Conservation (phyloP, 208 protist genomes). For the Trypanosoma theileri region DNA sequence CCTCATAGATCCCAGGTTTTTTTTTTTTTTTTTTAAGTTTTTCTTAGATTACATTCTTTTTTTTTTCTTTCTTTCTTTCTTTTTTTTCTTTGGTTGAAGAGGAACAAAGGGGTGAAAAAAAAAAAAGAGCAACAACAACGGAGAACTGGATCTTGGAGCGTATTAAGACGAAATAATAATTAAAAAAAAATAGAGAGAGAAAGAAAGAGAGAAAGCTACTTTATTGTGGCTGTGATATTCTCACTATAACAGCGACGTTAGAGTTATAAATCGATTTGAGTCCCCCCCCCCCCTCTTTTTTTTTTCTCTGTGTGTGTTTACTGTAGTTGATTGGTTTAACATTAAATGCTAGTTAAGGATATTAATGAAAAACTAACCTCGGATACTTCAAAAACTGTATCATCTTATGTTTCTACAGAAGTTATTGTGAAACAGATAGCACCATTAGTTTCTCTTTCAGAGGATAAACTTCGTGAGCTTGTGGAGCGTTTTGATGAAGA, state of each 20-base stretch:
- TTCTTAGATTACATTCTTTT: neutral
- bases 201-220: no score
- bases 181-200: no score
- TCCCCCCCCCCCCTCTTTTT: neutral
- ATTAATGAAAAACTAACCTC: neutral
- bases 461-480: constrained; percentile 43
- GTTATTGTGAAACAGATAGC: constrained; percentile 54
- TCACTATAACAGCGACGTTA: no score
- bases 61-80: constrained; percentile 10
- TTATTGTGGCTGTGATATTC: no score
- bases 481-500: constrained; percentile 57
- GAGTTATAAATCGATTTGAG: no score
- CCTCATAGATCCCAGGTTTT: neutral
- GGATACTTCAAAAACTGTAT: neutral
- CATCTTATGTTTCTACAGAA: constrained; percentile 51
- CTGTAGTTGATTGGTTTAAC: neutral
- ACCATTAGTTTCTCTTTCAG: constrained; percentile 45
- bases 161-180: neutral
- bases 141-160: no score
- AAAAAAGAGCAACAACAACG: no score
- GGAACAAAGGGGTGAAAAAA: no score
- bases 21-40: neutral
- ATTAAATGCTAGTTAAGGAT: constrained; percentile 27
- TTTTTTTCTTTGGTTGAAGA: neutral
- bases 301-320: constrained; percentile 8